Base-by-base conservation (phyloP, 2,329 filamentous ascomycete species). In the Xylariaceae sp. region DNA sequence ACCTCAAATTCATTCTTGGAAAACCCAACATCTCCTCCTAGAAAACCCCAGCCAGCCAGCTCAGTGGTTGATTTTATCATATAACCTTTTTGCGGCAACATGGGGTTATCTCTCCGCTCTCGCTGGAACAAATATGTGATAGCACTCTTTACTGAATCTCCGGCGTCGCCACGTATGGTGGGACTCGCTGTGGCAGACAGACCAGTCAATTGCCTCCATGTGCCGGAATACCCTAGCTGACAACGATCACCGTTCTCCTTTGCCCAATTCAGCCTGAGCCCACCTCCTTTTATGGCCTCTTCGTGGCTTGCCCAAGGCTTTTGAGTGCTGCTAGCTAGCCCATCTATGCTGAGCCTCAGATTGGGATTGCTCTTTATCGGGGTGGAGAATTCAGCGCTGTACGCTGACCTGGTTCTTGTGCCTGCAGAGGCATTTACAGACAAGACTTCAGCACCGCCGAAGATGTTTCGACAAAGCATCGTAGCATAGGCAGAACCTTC, bases 281-380 rank as follows among this genome's bases (percentile, higher is more conserved):
- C 86, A 18, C 82, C 90, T 15, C 92, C 91, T 66, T 86, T 89
- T 18, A 95, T 74, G 2, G 86, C 84, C 72, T 99, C 92, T 64
- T 97, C 92, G 67, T 99, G 92, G 60, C 89, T 94, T 19, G 94
- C 91, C 88, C 90, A 97, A 12, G 85, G 82, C 72, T 97, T 96
- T 58, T 92, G 82, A 0, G 89, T 95, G 42, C 89, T 86, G 58
- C 89, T 95, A 9, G 87, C 85, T 42, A 96, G 76, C 1, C 81
- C 91, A 61, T 95, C 92, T 56, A 95, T 65, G 61, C 92, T 86
- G 57, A 91, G 76, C 56, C 87, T 81, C 64, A 90, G 75, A 67
- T 96, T 86, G 0, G 94, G 92, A 68, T 96, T 88, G 71, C 88
- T 89, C 52, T 88, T 76, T 44, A 99, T 77, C 0, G 94, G 94